Conservation (phyloP, 306 rosid genomes). For the Elaeagnus macrophylla region DNA sequence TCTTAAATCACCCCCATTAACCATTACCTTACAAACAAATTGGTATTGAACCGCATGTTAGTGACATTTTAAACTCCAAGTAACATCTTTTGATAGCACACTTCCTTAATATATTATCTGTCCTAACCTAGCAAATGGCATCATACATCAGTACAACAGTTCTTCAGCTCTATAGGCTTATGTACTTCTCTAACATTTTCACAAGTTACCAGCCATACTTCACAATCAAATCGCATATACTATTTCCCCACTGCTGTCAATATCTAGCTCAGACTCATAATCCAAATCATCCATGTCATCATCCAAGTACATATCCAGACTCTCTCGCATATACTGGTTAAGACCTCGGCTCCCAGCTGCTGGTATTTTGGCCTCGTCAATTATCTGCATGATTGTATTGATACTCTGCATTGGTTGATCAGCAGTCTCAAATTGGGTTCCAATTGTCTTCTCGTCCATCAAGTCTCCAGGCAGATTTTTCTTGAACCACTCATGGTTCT, state of each 20-base stretch:
- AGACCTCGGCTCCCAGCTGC: slow-evolving; percentile 50
- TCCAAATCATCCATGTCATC: slow-evolving; percentile 73
- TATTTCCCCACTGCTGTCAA: slow-evolving; percentile 91
- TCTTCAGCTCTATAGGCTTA: slow-evolving; percentile 14
- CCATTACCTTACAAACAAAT: slow-evolving; percentile 3
- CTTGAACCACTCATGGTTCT: slow-evolving; percentile 71
- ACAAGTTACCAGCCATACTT: slow-evolving; percentile 10
- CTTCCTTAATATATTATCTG: background rate
- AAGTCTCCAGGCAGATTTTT: slow-evolving; percentile 78
- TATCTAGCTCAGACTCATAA: slow-evolving; percentile 71
- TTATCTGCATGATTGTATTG: slow-evolving; percentile 80
- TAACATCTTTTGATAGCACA: slow-evolving; percentile 10
- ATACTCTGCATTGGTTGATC: slow-evolving; percentile 87
- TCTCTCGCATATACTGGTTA: slow-evolving; percentile 36
- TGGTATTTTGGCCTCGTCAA: slow-evolving; percentile 86
- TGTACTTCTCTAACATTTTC: slow-evolving; percentile 6
- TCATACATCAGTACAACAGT: slow-evolving; percentile 15
- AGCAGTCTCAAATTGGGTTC: slow-evolving; percentile 68
- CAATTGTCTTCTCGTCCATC: slow-evolving; percentile 51
- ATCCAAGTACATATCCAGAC: slow-evolving; percentile 50
- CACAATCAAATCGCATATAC: slow-evolving; percentile 62
- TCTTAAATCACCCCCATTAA: slow-evolving; percentile 8
- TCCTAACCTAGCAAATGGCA: slow-evolving; percentile 16
- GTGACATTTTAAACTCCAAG: slow-evolving; percentile 11
- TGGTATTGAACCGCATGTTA: slow-evolving; percentile 12